Evolutionary conservation across 768 basidiomycete species (phyloP), one percentile per base, ranked within the genome.

Genomic region (Suillus luteus): DNA sequence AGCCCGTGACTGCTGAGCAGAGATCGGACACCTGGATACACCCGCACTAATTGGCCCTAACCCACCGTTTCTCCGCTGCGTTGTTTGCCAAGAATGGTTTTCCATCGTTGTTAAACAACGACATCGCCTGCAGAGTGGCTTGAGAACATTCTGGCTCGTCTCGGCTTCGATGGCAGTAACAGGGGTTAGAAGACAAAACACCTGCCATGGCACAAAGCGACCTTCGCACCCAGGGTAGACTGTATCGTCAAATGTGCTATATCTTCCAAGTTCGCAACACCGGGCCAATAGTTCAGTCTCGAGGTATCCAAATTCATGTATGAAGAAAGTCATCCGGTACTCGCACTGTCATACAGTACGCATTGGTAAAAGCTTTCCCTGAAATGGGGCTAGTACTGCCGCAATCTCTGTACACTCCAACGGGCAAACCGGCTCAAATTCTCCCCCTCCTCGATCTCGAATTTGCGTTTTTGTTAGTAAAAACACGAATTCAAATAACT

Each of bases 151-250:
- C 88, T 84, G 83, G 66, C 78, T 59, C 79, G 85, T 24, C 75
- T 86, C 44, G 82, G 81, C 24, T 69, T 84, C 67, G 82, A 86
- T 66, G 82, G 83, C 8, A 70, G 78, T 48, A 83, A 88, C 68
- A 83, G 82, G 68, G 73, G 76, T 63, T 71, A 72, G 52, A 85
- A 85, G 64, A 77, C 81, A 22, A 79, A 81, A 46, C 85, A 86
- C 69, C 83, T 88, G 83, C 86, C 86, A 3, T 81, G 75, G 72
- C 82, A 82, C 66, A 78, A 71, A 54, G 82, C 79, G 5, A 76
- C 71, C 1, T 85, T 85, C 69, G 80, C 85, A 11, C 84, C 86
- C 2, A 85, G 82, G 76, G 84, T 80, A 68, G 61, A 17, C 31
- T 48, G 40, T 52, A 24, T 27, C 5, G 12, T 60, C 14, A 9